Percentiles rank a stretch among this genome's conserved stretches.
phyloP scores from a whole-genome alignment of 257 asterid species.

The Ligustrum vulgare region DNA sequence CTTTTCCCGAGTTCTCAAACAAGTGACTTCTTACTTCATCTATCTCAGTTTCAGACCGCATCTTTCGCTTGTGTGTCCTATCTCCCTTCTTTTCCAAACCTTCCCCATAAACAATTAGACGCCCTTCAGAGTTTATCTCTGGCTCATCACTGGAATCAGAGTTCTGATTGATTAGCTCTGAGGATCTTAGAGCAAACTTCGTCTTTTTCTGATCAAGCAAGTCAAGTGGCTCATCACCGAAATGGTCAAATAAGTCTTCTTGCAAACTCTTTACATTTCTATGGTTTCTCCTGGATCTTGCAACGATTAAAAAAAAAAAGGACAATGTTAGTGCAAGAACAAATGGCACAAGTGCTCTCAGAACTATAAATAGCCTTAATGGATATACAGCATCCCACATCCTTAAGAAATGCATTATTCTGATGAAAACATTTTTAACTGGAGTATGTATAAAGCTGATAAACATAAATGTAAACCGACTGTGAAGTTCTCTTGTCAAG shows the following conservation, averaged over 20 bases:
- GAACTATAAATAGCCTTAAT: not conserved
- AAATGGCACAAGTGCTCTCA: too few relatives aligned
- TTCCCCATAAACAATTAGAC: slow-evolving; percentile 61
- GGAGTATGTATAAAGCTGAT: not conserved
- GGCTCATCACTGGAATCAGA: slow-evolving; percentile 79
- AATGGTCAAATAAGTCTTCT: slow-evolving; percentile 74
- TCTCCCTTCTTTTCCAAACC: slow-evolving; percentile 43
- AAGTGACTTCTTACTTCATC: slow-evolving; percentile 54
- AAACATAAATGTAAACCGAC: slow-evolving; percentile 43
- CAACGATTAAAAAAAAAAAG: slow-evolving; percentile 6
- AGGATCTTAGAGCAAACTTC: slow-evolving; percentile 77
- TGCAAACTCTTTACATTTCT: slow-evolving; percentile 67
- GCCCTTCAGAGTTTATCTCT: slow-evolving; percentile 81
- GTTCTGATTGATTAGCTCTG: slow-evolving; percentile 42
- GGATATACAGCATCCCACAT: not conserved
- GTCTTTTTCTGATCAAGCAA: slow-evolving; percentile 74
- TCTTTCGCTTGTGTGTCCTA: slow-evolving; percentile 43
- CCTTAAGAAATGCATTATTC: not conserved
- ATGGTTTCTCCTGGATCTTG: slow-evolving; percentile 64
- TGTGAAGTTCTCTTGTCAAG: slow-evolving; percentile 26
- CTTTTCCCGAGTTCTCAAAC: slow-evolving; percentile 49
- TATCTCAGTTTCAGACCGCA: slow-evolving; percentile 29
- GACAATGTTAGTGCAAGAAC: slow-evolving; percentile 5
- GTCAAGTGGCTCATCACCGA: slow-evolving; percentile 90
- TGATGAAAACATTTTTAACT: not conserved